A percentile compares a stretch with the other conserved stretches of the same genome.
Evolutionary conservation across 192 early-diverging fungal species (phyloP).

Genomic region (Funneliformis geosporum): DNA sequence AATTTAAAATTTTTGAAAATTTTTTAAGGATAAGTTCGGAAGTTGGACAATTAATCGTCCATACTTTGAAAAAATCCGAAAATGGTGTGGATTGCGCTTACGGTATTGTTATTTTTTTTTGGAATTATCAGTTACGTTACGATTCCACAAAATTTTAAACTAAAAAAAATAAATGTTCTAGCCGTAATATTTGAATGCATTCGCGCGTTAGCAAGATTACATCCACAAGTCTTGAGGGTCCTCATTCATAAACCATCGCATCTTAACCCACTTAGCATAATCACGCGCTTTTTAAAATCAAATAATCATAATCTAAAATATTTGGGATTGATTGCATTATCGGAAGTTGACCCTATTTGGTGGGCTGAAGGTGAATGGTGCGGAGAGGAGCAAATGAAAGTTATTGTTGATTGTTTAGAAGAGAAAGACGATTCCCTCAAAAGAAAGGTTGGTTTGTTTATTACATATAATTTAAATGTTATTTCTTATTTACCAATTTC

Average conservation of each 20-base stretch:
- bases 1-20: background rate
- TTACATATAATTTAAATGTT: background rate
- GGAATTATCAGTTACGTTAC: background rate
- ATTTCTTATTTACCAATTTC: background rate
- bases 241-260: slow-evolving; percentile 9
- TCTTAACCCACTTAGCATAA: slow-evolving; percentile 40
- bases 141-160: background rate
- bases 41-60: slow-evolving; percentile 17
- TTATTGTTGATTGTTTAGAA: slow-evolving; percentile 31
- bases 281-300: slow-evolving; percentile 45
- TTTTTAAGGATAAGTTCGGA: slow-evolving; percentile 22
- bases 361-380: slow-evolving; percentile 30
- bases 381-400: slow-evolving; percentile 29
- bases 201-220: slow-evolving; percentile 10
- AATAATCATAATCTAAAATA: slow-evolving; percentile 55
- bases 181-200: slow-evolving; percentile 45
- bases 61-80: slow-evolving; percentile 32
- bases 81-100: slow-evolving; percentile 46
- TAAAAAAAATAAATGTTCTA: slow-evolving; percentile 13
- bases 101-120: slow-evolving; percentile 34
- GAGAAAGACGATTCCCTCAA: slow-evolving; percentile 32
- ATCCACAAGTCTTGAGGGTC: slow-evolving; percentile 4
- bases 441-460: slow-evolving; percentile 18
- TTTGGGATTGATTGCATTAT: slow-evolving; percentile 47
- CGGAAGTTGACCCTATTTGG: slow-evolving; percentile 37